Evolutionary conservation across 1,139 yeast species (phyloP), one percentile per base, ranked within the genome.

Genomic region (Nadsonia starkeyi-henricii): DNA sequence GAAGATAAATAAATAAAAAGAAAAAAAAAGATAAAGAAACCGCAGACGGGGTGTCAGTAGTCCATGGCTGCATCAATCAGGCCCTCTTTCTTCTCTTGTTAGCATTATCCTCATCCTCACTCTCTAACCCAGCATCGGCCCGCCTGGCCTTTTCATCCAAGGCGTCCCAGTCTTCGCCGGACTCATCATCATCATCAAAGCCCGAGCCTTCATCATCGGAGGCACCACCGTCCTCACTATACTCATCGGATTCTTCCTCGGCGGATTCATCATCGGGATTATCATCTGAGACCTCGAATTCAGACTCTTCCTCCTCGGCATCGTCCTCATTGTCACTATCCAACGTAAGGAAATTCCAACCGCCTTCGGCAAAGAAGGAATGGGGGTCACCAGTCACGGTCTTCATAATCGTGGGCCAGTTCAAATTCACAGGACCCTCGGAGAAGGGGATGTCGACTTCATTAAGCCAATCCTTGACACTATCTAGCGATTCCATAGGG

Each of bases 351-450:
- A 91, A 86, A 42, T 79, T 76, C 99, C 99, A 91, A 49, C 98
- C 97, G 48, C 98, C 98, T 20, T 62, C 63, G 42, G 78, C 73
- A 66, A 89, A 91, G 69, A 91, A 91, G 62, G 86, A 94, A 63
- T 86, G 86, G 18, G 98, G 97, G 65, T 91, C 97, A 12, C 89
- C 81, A 57, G 77, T 78, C 51, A 91, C 80, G 0, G 96, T 88
- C 68, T 88, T 89, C 96, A 93, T 91, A 63, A 91, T 89, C 41
- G 89, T 82, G 17, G 79, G 74, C 99, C 99, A 91, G 68, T 88
- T 88, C 75, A 91, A 80, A 69, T 89, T 89, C 71, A 91, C 83
- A 47, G 94, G 91, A 50, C 97, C 96, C 62, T 89, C 96, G 63
- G 91, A 84, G 67, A 77, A 79, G 43, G 98, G 96, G 55, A 93